Evolutionary conservation across 129 eudicot species (phyloP), one percentile per base, ranked within the genome.

Genomic region (Flaveria trinervia): DNA sequence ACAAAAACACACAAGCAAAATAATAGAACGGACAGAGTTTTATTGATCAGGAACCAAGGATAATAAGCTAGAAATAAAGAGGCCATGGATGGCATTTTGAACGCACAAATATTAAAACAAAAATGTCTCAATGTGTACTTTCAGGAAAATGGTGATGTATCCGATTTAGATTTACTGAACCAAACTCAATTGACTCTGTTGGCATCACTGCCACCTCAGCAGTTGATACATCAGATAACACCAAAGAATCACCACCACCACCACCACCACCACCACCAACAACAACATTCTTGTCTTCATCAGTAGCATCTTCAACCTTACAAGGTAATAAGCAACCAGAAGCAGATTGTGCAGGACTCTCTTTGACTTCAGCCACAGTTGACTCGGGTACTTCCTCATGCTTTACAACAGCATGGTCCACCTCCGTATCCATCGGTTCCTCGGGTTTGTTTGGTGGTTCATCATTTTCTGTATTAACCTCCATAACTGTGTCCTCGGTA

Each of bases 141-240:
- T 93, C 96, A 88, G 95, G 96, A 80, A 92, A 89, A 88, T 86
- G 89, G 87, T 86, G 87, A 84, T 90, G 98, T 90, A 93, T 90
- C 96, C 92, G 88, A 88, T 87, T 90, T 70, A 86, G 81, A 88
- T 83, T 86, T 77, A 92, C 90, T 83, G 92, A 88, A 83, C 82
- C 96, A 69, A 83, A 88, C 88, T 86, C 90, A 78, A 81, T 70
- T 67, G 91, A 90, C 87, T 88, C 92, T 56, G 80, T 74, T 82
- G 86, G 82, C 88, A 87, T 59, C 52, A 82, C 81, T 81, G 81
- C 90, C 82, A 84, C 79, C 60, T 62, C 88, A 80, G 80, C 80
- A 80, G 85, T 66, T 61, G 86, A 84, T 86, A 80, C 84, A 77
- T 85, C 87, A 77, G 89, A 65, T 76, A 81, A 77, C 77, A 73